phyloP scores from a whole-genome alignment of 208 protist genomes.

The Trypanosoma avium region DNA sequence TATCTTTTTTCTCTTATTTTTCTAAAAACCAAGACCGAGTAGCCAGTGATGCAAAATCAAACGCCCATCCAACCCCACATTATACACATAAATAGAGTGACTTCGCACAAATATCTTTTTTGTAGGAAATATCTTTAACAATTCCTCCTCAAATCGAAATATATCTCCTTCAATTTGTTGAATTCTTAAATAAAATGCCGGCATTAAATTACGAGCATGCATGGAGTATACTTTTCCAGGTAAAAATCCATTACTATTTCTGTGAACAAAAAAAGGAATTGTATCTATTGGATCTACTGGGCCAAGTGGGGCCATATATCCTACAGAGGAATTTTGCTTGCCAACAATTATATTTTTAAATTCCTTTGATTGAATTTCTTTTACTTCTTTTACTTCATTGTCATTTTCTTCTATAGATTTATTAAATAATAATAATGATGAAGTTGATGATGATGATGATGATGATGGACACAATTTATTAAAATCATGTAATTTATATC shows the following conservation, averaged over 20 bases:
- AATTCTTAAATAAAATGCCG: conserved; percentile 69
- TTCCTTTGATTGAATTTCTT: conserved; percentile 4
- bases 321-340: conserved; percentile 44
- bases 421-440: too few relatives aligned
- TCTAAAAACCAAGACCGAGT: conserved; percentile 85
- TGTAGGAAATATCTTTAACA: conserved; percentile 90
- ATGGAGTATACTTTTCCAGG: conserved; percentile 76
- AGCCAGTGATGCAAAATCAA: conserved; percentile 86
- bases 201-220: conserved; percentile 71
- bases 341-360: too few relatives aligned
- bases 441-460: too few relatives aligned
- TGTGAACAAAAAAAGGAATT: conserved; percentile 85
- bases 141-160: conserved; percentile 86
- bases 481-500: conserved; percentile 81
- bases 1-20: conserved; percentile 20
- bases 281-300: conserved; percentile 73
- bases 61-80: conserved; percentile 69
- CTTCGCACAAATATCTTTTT: conserved; percentile 86
- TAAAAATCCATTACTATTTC: conserved; percentile 71
- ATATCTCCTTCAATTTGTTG: conserved; percentile 71
- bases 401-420: neutral
- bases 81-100: conserved; percentile 76
- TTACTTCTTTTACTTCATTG: neutral
- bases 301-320: conserved; percentile 77
- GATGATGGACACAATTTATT: conserved; percentile 36